Evolutionary conservation across 306 rosid species (phyloP).

Genomic region (Mimosa pudica): DNA sequence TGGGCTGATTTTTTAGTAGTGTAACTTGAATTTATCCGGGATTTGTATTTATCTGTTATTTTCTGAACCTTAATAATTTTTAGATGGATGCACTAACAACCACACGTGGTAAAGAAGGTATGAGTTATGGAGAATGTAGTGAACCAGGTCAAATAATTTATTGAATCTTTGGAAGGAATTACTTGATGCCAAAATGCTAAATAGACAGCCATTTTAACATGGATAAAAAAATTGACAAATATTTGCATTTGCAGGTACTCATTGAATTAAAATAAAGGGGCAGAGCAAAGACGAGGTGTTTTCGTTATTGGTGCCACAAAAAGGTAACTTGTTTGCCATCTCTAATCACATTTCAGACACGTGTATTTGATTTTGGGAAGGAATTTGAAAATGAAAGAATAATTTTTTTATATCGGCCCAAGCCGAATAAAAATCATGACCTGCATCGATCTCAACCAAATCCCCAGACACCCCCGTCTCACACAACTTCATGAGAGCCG

Average conservation of each 20-base stretch:
- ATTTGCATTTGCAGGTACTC: constrained; percentile 39
- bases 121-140: constrained; percentile 73
- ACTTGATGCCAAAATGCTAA: constrained; percentile 1
- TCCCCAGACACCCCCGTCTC: constrained; percentile 67
- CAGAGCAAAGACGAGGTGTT: constrained; percentile 78
- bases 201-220: not conserved
- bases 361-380: not conserved
- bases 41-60: not conserved
- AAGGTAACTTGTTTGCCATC: constrained; percentile 50
- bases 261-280: constrained; percentile 75
- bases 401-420: constrained; percentile 53
- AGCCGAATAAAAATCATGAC: constrained; percentile 70
- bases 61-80: not conserved
- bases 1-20: not conserved
- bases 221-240: constrained; percentile 17
- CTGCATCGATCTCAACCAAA: constrained; percentile 68
- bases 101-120: constrained; percentile 76
- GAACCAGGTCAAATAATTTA: constrained; percentile 61
- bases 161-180: not conserved
- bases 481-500: constrained; percentile 52
- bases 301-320: constrained; percentile 96
- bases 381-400: not conserved
- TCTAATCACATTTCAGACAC: constrained; percentile 14
- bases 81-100: constrained; percentile 93
- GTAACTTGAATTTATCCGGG: not conserved